Percentiles rank a stretch among this genome's conserved stretches.
phyloP scores from a whole-genome alignment of 139 green algal genomes.

The Volvox reticuliferus region DNA sequence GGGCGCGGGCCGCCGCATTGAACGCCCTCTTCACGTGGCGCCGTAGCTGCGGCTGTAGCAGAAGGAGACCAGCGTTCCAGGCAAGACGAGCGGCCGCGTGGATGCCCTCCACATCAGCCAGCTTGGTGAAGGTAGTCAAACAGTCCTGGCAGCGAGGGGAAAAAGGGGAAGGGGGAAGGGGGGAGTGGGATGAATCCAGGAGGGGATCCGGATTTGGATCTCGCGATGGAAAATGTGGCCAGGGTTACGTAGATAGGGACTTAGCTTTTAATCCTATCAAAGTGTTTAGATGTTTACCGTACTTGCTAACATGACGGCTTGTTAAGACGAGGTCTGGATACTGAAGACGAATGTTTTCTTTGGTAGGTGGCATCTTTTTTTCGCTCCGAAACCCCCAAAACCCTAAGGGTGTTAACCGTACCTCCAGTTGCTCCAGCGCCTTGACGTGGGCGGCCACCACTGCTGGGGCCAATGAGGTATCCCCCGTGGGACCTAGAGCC shows the following conservation, averaged over 20 bases:
- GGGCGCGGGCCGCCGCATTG: conserved; percentile 64
- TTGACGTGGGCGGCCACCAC: conserved; percentile 40
- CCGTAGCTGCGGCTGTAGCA: conserved; percentile 66
- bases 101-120: conserved; percentile 67
- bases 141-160: conserved; percentile 42
- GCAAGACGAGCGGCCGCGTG: conserved; percentile 68
- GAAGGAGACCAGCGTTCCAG: conserved; percentile 74
- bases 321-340: no score
- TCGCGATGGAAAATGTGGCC: no score
- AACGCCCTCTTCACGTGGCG: conserved; percentile 64
- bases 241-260: no score
- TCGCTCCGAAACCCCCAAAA: no score
- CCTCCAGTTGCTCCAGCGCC: conserved; percentile 47
- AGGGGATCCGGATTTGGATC: neutral
- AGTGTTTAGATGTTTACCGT: no score
- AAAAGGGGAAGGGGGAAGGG: neutral
- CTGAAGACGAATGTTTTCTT: no score
- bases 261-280: no score
- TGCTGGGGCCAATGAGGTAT: conserved; percentile 26
- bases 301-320: no score
- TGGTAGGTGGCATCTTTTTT: no score
- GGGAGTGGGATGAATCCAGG: neutral
- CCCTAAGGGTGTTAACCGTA: neutral
- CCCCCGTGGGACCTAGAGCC: conserved; percentile 30
- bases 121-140: conserved; percentile 62